A percentile compares a stretch with the other conserved stretches of the same genome.
phyloP scores from a whole-genome alignment of 768 basidiomycete genomes.

The Tulasnella sp. region DNA sequence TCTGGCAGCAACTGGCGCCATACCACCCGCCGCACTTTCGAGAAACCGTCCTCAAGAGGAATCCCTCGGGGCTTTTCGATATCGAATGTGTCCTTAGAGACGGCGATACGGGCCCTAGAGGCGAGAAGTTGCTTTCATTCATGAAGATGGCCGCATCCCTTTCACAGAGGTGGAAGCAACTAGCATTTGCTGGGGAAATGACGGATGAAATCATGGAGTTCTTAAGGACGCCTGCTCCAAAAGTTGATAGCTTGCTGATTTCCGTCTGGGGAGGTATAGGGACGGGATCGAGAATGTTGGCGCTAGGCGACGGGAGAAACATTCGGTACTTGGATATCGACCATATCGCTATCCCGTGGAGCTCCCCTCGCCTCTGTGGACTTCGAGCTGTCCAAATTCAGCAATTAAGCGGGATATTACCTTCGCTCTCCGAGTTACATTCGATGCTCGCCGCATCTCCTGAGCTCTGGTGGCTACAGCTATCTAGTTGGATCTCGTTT shows the following conservation, averaged over 20 bases:
- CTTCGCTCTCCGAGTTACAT: neutral
- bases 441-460: neutral
- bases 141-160: neutral
- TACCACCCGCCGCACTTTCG: neutral
- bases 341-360: neutral
- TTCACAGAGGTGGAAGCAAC: neutral
- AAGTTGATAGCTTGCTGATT: neutral
- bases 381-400: neutral
- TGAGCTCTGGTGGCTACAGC: neutral
- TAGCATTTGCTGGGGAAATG: neutral
- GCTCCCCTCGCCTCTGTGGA: neutral
- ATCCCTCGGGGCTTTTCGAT: neutral
- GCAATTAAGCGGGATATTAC: neutral
- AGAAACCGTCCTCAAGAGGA: neutral
- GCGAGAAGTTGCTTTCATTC: neutral
- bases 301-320: neutral
- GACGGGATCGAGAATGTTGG: neutral
- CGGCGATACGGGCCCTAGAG: too few relatives aligned
- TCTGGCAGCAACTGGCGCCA: neutral
- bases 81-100: neutral
- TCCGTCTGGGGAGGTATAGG: neutral
- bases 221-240: neutral
- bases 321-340: neutral
- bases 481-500: neutral
- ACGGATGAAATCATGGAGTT: neutral